Conservation (phyloP, 208 protist genomes). For the Kentomonas sorsogonicus region DNA sequence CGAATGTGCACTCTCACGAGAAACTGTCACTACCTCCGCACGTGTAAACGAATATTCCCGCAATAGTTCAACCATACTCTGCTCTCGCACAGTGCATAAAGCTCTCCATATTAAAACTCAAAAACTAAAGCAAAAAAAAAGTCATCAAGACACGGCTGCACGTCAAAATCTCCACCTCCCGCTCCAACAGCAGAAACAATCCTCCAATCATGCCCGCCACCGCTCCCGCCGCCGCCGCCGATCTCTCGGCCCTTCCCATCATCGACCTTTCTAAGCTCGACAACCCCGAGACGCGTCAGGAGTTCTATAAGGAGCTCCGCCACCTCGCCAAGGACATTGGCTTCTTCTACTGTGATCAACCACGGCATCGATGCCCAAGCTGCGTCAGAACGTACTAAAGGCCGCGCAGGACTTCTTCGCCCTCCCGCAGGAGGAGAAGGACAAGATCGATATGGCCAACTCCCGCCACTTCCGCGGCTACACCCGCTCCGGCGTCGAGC, state of each 20-base stretch:
- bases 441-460: conserved; percentile 13
- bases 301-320: conserved; percentile 15
- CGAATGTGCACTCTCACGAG: background rate
- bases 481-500: conserved; percentile 11
- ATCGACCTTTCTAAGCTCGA: conserved; percentile 16
- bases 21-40: background rate
- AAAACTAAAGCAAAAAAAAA: background rate
- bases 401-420: conserved; percentile 13
- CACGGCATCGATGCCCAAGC: conserved; percentile 12
- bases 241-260: conserved; percentile 3
- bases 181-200: no score
- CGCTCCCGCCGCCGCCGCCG: background rate
- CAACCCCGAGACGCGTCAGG: conserved; percentile 9
- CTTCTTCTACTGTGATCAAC: conserved; percentile 17
- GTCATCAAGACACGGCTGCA: no score
- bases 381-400: conserved; percentile 4
- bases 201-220: conserved; percentile 5
- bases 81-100: background rate
- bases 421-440: conserved; percentile 17
- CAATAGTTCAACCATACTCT: background rate
- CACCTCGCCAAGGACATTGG: conserved; percentile 14
- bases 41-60: background rate
- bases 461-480: conserved; percentile 18
- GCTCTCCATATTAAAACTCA: conserved; percentile 11
- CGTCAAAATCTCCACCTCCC: no score